Evolutionary conservation across 345 rosid species (phyloP).

Genomic region (Sapria himalayana): DNA sequence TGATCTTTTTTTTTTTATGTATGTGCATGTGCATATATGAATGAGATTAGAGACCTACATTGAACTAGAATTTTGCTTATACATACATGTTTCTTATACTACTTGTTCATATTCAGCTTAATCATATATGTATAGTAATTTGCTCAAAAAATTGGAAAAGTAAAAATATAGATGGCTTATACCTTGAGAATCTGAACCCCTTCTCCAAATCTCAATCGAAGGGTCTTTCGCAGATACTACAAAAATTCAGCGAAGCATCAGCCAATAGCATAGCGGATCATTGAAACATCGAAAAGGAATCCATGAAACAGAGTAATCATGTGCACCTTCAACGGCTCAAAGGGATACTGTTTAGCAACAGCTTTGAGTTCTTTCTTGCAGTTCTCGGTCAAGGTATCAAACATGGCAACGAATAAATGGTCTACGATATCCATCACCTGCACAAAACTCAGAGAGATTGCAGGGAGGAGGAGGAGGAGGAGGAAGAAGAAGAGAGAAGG

Average conservation of each 20-base stretch:
- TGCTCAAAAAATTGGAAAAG: too few species aligned
- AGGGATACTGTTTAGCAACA: slow-evolving; percentile 51
- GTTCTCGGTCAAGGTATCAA: slow-evolving; percentile 38
- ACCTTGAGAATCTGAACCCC: slow-evolving; percentile 88
- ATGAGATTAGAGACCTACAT: too few species aligned
- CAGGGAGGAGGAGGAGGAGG: too few species aligned
- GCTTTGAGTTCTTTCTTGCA: slow-evolving; percentile 64
- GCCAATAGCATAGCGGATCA: too few species aligned
- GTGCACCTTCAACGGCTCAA: slow-evolving; percentile 63
- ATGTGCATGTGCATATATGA: too few species aligned
- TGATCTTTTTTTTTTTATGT: too few species aligned
- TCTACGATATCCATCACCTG: slow-evolving; percentile 78
- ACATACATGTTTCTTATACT: too few species aligned
- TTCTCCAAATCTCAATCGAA: slow-evolving; percentile 60
- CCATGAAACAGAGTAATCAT: background rate
- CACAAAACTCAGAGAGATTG: too few species aligned
- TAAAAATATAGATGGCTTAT: background rate
- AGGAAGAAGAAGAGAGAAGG: background rate
- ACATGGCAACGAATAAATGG: slow-evolving; percentile 41
- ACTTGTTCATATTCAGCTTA: too few species aligned
- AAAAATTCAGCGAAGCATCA: too few species aligned
- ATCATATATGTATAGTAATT: too few species aligned
- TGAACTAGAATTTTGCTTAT: too few species aligned
- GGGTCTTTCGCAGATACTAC: slow-evolving; percentile 57
- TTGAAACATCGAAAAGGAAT: background rate